Base-by-base conservation (phyloP, 1,284 basidiomycete species). In the Marasmius oreades region DNA sequence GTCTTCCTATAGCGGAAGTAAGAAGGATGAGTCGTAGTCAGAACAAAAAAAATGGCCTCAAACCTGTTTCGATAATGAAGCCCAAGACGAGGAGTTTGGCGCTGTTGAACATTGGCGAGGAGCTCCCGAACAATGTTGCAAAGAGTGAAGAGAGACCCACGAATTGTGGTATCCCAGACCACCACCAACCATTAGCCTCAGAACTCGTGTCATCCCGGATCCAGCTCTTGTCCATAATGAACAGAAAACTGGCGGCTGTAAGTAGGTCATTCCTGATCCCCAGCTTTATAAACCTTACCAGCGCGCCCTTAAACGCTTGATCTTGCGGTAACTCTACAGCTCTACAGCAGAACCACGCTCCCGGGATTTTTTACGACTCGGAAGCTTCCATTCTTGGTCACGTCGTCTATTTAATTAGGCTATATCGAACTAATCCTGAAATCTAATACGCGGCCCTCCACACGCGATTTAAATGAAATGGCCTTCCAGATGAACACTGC, bases 81-180 rank as follows among this genome's bases (percentile, higher is more conserved):
- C 78, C 79, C 26, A 80, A 60, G 5, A 79, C 44, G 8, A 80
- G 64, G 18, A 80, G 60, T 56, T 69, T 71, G 7, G 68, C 56
- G 34, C 71, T 74, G 16, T 69, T 62, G 39, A 58, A 63, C n/a
- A 65, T 31, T 43, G 69, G 67, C 33, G 65, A 56, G 18, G 67
- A 57, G 8, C 64, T 62, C 3, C 73, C 59, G 10, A 75, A 39
- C 3, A 69, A 66, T 1, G 67, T 69, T 42, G 39, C 39, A 26
- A 73, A 54, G 55, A 74, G 65, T 2, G 72, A 74, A 18, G 51
- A n/a, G 8, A 54, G 20, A 20, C 58, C 58, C 22, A 53, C 36
- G 26, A 53, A 59, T n/a, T 52, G 54, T 5, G 52, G 47, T 14
- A 59, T 24, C 58, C 46, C 43, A 12, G 52, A 39, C 57, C 33